Percentiles rank a stretch among this genome's conserved stretches.
Evolutionary conservation across 176 grass and related monocot genomes (phyloP).

Genomic region (Carex pumila): DNA sequence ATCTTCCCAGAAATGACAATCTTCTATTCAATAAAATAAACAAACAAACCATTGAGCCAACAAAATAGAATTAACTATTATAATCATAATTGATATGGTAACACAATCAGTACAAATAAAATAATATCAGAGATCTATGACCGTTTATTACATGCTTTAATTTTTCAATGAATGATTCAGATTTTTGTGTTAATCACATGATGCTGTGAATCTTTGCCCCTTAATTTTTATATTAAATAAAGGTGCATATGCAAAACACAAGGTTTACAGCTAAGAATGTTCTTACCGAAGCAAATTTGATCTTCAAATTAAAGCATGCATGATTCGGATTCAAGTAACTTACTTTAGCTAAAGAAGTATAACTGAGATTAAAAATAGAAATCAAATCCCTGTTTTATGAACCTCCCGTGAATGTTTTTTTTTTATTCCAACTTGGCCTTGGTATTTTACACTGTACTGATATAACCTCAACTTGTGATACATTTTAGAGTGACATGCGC

Average conservation of each 20-base stretch:
- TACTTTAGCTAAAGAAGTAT: slow-evolving; percentile 26
- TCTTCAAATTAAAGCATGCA: slow-evolving; percentile 22
- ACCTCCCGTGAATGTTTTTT: background rate
- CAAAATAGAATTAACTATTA: background rate
- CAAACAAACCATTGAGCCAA: slow-evolving; percentile 16
- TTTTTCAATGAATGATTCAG: background rate
- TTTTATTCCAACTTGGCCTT: background rate
- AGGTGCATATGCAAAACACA: slow-evolving; percentile 9
- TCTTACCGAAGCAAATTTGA: slow-evolving; percentile 19
- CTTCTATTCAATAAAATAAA: slow-evolving; percentile 13
- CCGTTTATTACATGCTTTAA: slow-evolving; percentile 1
- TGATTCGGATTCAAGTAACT: slow-evolving; percentile 12
- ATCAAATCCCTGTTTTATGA: background rate
- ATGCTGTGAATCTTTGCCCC: background rate
- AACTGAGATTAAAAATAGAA: background rate
- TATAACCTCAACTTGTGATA: background rate
- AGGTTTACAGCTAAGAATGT: slow-evolving; percentile 24
- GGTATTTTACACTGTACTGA: background rate
- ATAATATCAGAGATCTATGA: background rate
- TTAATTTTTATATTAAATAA: slow-evolving; percentile 8
- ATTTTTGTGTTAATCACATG: background rate
- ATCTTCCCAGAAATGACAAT: slow-evolving; percentile 28
- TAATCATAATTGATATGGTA: slow-evolving; percentile 11
- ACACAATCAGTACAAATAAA: background rate
- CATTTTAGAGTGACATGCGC: background rate